Evolutionary conservation across 768 basidiomycete species (phyloP).

Genomic region (Termitomyces sp.): DNA sequence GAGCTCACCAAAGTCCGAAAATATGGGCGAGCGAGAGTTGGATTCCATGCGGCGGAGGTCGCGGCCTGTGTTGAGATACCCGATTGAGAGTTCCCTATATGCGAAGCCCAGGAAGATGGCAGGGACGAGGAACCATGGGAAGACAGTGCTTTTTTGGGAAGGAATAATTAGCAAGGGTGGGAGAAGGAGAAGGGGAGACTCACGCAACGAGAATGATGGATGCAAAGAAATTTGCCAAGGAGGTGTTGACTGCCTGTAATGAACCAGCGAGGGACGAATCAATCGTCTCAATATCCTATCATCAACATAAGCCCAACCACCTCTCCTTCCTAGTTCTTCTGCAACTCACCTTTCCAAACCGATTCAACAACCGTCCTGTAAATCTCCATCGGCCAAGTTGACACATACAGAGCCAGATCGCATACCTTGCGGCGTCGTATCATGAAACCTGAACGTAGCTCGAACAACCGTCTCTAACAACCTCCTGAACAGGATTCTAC

Average conservation of each 20-base stretch:
- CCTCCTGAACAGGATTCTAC: constrained; percentile 38
- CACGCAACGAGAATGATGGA: constrained; percentile 69
- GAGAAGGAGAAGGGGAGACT: constrained; percentile 17
- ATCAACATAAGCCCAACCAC: neutral
- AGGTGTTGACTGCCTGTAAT: constrained; percentile 71
- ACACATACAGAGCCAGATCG: neutral
- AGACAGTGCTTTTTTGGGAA: constrained; percentile 43
- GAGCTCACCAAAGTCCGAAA: constrained; percentile 76
- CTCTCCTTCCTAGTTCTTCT: neutral
- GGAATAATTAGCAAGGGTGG: neutral
- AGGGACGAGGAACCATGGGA: constrained; percentile 80
- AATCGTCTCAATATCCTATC: constrained; percentile 78
- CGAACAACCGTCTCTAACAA: constrained; percentile 67
- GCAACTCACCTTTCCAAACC: constrained; percentile 59
- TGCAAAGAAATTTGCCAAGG: constrained; percentile 70
- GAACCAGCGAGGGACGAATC: constrained; percentile 66
- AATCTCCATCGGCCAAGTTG: neutral
- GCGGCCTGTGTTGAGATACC: constrained; percentile 74
- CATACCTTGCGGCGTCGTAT: constrained; percentile 73
- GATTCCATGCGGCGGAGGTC: constrained; percentile 90
- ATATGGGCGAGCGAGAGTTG: constrained; percentile 79
- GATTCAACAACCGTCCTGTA: constrained; percentile 76
- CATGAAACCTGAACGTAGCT: constrained; percentile 82
- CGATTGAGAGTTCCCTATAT: constrained; percentile 65
- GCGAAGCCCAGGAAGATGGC: constrained; percentile 66